Conservation (phyloP, 2,329 filamentous ascomycete species). For the Colletotrichum falcatum region DNA sequence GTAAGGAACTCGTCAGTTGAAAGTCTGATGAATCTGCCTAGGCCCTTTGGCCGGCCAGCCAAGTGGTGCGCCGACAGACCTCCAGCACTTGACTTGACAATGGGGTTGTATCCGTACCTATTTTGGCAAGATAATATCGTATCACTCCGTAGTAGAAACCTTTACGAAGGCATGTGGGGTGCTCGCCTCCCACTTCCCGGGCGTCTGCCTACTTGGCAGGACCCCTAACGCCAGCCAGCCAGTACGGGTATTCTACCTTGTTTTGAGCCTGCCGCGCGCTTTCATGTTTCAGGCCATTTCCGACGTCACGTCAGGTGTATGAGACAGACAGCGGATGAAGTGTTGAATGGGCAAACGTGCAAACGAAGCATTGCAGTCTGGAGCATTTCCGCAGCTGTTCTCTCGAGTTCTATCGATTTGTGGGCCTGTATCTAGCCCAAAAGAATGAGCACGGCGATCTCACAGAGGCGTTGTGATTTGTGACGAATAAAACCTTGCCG, state of each 20-base stretch:
- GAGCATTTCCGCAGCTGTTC: not conserved
- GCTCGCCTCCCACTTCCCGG: not conserved
- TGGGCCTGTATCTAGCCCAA: not conserved
- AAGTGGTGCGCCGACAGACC: too few relatives aligned
- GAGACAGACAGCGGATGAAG: not conserved
- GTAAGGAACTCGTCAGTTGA: too few relatives aligned
- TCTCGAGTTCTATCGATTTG: not conserved
- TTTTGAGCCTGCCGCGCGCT: not conserved
- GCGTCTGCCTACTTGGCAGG: not conserved
- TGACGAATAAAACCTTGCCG: too few relatives aligned
- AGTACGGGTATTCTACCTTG: not conserved
- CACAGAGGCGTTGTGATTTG: too few relatives aligned
- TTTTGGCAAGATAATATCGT: too few relatives aligned
- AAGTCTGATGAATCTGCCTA: too few relatives aligned
- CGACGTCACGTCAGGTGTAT: not conserved
- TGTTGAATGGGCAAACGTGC: not conserved
- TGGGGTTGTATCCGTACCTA: too few relatives aligned
- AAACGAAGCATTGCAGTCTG: not conserved
- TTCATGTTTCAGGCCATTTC: not conserved
- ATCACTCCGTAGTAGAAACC: too few relatives aligned
- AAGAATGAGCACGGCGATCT: not conserved
- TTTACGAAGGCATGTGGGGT: too few relatives aligned
- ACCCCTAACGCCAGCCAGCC: not conserved
- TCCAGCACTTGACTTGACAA: too few relatives aligned
- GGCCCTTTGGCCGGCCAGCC: too few relatives aligned